A percentile compares a stretch with the other conserved stretches of the same genome.
Conservation (phyloP, 768 basidiomycete genomes). For the Boletus edulis region DNA sequence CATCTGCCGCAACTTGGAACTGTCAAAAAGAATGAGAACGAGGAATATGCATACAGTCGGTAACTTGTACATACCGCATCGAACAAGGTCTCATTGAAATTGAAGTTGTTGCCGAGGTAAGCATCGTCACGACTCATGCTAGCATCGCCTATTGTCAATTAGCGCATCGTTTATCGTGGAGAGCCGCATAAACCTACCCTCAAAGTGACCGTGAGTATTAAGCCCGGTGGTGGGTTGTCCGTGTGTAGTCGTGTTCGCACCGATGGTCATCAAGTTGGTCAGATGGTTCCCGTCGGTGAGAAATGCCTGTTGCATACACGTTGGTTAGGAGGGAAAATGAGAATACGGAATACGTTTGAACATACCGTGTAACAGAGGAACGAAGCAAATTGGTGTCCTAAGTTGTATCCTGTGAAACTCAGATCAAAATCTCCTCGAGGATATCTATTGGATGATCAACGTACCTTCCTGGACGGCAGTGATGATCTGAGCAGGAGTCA, state of each 20-base stretch:
- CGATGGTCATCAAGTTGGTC: conserved; percentile 26
- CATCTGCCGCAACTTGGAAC: conserved; percentile 11
- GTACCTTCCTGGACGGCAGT: too few relatives aligned
- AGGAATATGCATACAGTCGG: not conserved
- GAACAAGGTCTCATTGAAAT: conserved; percentile 25
- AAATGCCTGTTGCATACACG: not conserved
- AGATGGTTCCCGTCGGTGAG: conserved; percentile 25
- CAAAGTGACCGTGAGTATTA: conserved; percentile 21
- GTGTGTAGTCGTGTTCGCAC: conserved; percentile 15
- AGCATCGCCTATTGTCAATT: not conserved
- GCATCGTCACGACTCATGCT: conserved; percentile 12
- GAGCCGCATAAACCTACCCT: conserved; percentile 5
- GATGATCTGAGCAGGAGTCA: too few relatives aligned
- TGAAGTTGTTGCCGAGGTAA: conserved; percentile 20
- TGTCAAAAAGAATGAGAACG: not conserved
- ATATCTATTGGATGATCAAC: not conserved
- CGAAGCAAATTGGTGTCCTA: too few relatives aligned
- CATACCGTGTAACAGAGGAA: conserved; percentile 17
- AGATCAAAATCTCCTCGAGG: too few relatives aligned
- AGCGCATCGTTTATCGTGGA: too few relatives aligned
- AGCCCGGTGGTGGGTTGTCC: conserved; percentile 9
- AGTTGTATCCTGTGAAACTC: too few relatives aligned
- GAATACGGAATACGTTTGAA: not conserved
- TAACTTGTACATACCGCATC: conserved; percentile 6
- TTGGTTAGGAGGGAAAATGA: not conserved